Base-by-base conservation (phyloP, 106 monocot species). In the Apostasia ramifera region DNA sequence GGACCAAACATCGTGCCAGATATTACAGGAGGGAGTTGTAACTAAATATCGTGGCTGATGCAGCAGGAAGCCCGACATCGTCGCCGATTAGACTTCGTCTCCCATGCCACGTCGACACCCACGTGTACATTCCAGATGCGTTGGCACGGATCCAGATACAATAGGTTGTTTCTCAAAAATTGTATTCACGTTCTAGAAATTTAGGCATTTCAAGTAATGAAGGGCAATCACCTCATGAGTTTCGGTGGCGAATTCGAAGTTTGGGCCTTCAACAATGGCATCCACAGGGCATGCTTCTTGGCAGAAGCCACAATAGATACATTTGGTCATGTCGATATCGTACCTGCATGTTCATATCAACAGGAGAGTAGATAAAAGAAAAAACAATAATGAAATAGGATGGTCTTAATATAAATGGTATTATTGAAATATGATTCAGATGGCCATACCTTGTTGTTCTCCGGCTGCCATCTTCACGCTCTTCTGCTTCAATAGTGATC, bases 281-380 rank as follows among this genome's bases (percentile, higher is more conserved):
- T 92, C 95, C 0, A 97, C 95, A 44, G 95, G 95, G 76, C 92
- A 92, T 14, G 95, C 92, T 82, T 92, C 95, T 63, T 97, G 95
- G 79, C 95, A 97, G 77, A 92, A 92, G 43, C 95, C 95, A 53
- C 92, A 92, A 68, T 97, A 97, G 73, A 97, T 97, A 70, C 95
- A 91, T 69, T 95, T 95, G 5, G 91, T 95, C 95, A 95, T 91
- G 72, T 91, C 91, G 37, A 91, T 95, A 62, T 95, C 95, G 42
- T 95, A 95, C 77, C 94, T 94, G 85, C 52, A 57, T 53, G 72
- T 75, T 1, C 44, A 61, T 44, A 68, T 39, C 11, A 14, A 65
- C 55, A 38, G 12, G 9, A 3, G 3, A 2, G 15, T 49, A 9
- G 1, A 26, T 47, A 47, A 47, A 15, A 64, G 14, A 46, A 3